These are phyloP conservation scores for Termitomyces sp. DNA, from an alignment of 768 basidiomycete species.

Conservation along the genomic window DNA sequence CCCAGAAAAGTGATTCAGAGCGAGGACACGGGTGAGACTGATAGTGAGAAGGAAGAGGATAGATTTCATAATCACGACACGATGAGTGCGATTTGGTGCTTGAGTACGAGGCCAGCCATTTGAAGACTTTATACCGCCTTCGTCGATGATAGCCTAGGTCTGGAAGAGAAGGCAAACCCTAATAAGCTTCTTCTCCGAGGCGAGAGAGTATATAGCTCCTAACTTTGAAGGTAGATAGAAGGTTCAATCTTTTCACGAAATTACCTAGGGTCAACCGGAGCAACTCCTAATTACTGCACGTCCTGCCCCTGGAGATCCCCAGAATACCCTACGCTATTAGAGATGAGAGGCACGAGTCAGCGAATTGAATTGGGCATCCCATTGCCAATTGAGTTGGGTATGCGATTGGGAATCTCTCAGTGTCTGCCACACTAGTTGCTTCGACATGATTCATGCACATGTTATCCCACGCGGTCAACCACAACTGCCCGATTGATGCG, in stretches of 20 bases:
- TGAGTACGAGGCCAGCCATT: not conserved
- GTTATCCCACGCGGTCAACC: not conserved
- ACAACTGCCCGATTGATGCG: too few species aligned
- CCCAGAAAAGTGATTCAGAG: constrained; percentile 26
- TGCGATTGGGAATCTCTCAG: not conserved
- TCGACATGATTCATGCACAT: too few species aligned
- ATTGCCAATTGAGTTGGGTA: not conserved
- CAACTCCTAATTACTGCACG: not conserved
- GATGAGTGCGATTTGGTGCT: not conserved
- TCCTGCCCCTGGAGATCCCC: not conserved
- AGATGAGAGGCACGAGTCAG: too few species aligned
- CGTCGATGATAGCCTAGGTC: not conserved
- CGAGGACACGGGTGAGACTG: constrained; percentile 9
- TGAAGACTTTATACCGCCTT: not conserved
- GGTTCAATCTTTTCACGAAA: not conserved
- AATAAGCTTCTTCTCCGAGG: not conserved
- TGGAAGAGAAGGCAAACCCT: not conserved
- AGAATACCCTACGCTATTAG: not conserved
- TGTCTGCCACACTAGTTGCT: not conserved
- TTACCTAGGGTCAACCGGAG: not conserved
- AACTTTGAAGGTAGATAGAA: not conserved
- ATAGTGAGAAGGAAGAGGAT: not conserved
- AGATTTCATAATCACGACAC: not conserved
- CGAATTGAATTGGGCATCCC: too few species aligned
- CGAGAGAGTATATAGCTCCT: not conserved